A percentile compares a stretch with the other conserved stretches of the same genome.
These are phyloP conservation scores for Aspergillus sp. DNA, from an alignment of 2,329 filamentous ascomycete genomes.

Conservation along the genomic window DNA sequence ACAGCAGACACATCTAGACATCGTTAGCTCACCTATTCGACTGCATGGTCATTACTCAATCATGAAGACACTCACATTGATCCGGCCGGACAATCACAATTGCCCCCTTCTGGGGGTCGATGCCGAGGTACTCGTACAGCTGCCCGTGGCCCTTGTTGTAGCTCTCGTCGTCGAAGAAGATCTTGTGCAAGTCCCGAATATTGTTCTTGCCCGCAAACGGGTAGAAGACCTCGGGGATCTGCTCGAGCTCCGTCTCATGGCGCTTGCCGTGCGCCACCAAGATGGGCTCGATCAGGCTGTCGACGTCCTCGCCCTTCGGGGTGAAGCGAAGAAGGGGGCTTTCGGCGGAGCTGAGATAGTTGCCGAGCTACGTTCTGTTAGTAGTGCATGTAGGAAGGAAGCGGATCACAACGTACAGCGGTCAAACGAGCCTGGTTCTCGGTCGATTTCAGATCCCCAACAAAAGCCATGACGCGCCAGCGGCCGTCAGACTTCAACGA, in stretches of 20 bases:
- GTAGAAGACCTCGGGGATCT: constrained; percentile 57
- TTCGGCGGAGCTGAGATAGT: constrained; percentile 39
- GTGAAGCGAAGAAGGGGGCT: constrained; percentile 49
- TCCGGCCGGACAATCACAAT: constrained; percentile 60
- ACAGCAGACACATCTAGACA: constrained; percentile 41
- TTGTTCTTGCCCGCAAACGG: constrained; percentile 56
- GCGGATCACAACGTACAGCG: constrained; percentile 30
- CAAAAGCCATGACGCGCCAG: constrained; percentile 54
- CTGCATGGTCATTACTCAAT: not conserved
- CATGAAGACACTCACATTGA: constrained; percentile 50
- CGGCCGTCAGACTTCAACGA: constrained; percentile 53
- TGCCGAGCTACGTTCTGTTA: constrained; percentile 31
- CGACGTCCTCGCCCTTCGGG: constrained; percentile 42
- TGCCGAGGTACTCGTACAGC: constrained; percentile 57
- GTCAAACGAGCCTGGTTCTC: constrained; percentile 30
- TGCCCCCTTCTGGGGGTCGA: constrained; percentile 47
- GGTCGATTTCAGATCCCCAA: constrained; percentile 41
- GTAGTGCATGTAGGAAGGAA: constrained; percentile 4
- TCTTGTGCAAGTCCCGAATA: constrained; percentile 56
- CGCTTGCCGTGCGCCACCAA: constrained; percentile 54
- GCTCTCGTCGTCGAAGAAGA: constrained; percentile 56
- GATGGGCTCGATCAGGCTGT: constrained; percentile 58
- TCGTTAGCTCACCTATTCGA: not conserved
- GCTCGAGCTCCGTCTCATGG: constrained; percentile 48
- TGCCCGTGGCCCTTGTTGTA: constrained; percentile 57